Conservation (phyloP, 495 filamentous ascomycete genomes). For the Penicillium steckii region DNA sequence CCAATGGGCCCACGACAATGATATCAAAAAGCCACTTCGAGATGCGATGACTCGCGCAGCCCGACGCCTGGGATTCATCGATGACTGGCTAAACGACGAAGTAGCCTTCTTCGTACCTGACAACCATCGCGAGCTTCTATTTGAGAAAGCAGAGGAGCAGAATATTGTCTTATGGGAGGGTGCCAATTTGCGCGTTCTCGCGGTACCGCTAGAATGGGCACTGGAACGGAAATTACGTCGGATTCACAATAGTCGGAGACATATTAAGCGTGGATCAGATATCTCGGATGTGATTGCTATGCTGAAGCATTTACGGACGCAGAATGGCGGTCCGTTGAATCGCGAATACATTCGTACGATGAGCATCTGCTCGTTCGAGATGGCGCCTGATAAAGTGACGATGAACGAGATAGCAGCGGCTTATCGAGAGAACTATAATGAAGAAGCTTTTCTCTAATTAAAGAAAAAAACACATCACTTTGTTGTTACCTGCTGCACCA, state of each 20-base stretch:
- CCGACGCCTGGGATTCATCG: slow-evolving; percentile 12
- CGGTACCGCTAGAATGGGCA: slow-evolving; percentile 34
- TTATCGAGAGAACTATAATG: slow-evolving; percentile 20
- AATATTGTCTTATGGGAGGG: slow-evolving; percentile 28
- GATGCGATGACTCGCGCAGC: slow-evolving; percentile 17
- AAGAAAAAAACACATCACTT: background rate
- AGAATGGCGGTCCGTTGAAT: slow-evolving; percentile 21
- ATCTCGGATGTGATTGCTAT: slow-evolving; percentile 29
- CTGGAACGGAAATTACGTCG: slow-evolving; percentile 33
- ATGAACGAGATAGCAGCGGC: slow-evolving; percentile 24
- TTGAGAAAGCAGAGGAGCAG: slow-evolving; percentile 24
- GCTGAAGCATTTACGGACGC: slow-evolving; percentile 19
- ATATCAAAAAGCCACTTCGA: slow-evolving; percentile 22
- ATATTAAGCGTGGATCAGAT: slow-evolving; percentile 23
- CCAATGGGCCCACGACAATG: slow-evolving; percentile 23
- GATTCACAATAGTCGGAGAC: slow-evolving; percentile 17
- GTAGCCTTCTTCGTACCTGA: slow-evolving; percentile 30
- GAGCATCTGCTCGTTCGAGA: slow-evolving; percentile 26
- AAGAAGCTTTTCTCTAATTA: slow-evolving; percentile 18
- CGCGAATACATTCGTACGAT: slow-evolving; percentile 24
- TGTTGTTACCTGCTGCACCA: background rate
- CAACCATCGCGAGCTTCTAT: slow-evolving; percentile 14
- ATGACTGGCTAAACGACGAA: slow-evolving; percentile 30
- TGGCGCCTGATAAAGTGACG: slow-evolving; percentile 22
- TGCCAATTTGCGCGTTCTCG: slow-evolving; percentile 20